Conservation (phyloP, 352 stramenopile genomes). For the Globisporangium perplexum region DNA sequence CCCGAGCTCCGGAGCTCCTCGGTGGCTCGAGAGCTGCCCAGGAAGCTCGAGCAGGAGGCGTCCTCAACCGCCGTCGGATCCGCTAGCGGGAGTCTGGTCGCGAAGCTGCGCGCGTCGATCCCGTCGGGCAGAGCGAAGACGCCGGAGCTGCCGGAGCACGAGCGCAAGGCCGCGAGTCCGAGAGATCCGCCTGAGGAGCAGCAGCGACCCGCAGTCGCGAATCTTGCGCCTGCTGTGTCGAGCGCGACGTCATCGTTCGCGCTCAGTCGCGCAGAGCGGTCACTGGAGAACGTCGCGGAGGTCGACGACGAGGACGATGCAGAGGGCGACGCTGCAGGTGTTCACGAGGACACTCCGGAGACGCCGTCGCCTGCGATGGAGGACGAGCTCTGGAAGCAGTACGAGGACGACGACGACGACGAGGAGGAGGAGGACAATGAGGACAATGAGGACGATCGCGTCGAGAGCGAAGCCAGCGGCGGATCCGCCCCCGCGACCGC, state of each 20-base stretch:
- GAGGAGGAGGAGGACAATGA: constrained; percentile 9
- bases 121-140: constrained; percentile 27
- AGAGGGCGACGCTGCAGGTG: not conserved
- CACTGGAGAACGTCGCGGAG: constrained; percentile 12
- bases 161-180: not conserved
- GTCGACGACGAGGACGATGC: constrained; percentile 6
- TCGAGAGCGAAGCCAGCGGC: constrained; percentile 6
- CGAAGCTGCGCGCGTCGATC: constrained; percentile 42
- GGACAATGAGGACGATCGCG: constrained; percentile 7
- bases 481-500: constrained; percentile 7
- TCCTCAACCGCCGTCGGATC: constrained; percentile 4
- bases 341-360: not conserved
- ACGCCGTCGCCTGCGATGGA: not conserved
- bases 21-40: not conserved
- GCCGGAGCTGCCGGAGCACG: not conserved
- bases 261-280: constrained; percentile 4
- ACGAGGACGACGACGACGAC: constrained; percentile 22
- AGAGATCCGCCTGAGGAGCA: not conserved
- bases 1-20: not conserved
- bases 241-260: not conserved
- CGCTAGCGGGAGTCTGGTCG: constrained; percentile 33
- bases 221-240: not conserved
- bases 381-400: constrained; percentile 23
- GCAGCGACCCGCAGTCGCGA: not conserved
- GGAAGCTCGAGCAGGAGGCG: not conserved